These are phyloP conservation scores for Gamsiella multidivaricata DNA, from an alignment of 192 early-diverging fungal genomes.

Conservation along the genomic window DNA sequence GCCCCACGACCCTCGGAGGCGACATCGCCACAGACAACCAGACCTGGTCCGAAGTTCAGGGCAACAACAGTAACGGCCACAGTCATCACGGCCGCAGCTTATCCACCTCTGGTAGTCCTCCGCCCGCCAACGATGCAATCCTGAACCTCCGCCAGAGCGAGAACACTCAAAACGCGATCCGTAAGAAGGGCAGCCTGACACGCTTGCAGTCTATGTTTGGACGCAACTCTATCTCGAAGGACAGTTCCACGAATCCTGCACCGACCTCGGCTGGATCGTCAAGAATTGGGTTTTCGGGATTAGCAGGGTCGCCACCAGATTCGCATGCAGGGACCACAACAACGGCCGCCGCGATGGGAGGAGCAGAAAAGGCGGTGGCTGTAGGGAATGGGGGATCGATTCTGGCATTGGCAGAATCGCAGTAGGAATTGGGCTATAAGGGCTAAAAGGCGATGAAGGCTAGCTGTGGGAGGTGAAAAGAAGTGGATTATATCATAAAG, in stretches of 20 bases:
- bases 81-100: not conserved
- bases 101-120: too few relatives aligned
- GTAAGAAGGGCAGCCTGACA: constrained; percentile 23
- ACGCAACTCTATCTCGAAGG: constrained; percentile 20
- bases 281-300: not conserved
- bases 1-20: constrained; percentile 22
- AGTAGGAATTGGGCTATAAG: too few relatives aligned
- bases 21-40: constrained; percentile 33
- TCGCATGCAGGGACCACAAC: not conserved
- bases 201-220: constrained; percentile 38
- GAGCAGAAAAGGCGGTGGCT: not conserved
- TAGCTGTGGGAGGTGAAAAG: too few relatives aligned
- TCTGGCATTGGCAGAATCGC: too few relatives aligned
- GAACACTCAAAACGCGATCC: constrained; percentile 3
- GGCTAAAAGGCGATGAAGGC: too few relatives aligned
- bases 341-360: constrained; percentile 6
- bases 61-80: not conserved
- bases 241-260: not conserved
- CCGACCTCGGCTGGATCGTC: constrained; percentile 6
- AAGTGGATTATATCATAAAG: too few relatives aligned
- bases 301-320: not conserved
- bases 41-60: constrained; percentile 47
- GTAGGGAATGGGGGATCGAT: not conserved
- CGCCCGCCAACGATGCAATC: constrained; percentile 20
- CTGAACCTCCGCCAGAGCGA: constrained; percentile 32